phyloP scores from a whole-genome alignment of 352 stramenopile genomes.

The Phytophthora chlamydospora region DNA sequence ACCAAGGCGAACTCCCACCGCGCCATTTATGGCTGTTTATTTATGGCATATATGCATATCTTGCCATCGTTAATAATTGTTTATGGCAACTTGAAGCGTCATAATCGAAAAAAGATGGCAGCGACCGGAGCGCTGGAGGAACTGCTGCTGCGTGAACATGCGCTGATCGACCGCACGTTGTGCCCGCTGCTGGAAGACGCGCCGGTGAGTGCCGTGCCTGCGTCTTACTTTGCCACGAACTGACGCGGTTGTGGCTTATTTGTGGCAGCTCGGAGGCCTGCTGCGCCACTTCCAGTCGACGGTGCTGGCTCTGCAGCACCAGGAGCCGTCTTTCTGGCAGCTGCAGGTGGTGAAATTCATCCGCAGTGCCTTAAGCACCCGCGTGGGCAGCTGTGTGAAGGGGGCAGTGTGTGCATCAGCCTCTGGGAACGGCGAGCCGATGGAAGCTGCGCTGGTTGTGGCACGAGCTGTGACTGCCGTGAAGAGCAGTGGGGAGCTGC shows the following conservation, averaged over 20 bases:
- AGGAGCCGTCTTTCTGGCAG: constrained; percentile 66
- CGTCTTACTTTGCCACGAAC: too few relatives aligned
- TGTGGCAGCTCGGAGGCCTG: constrained; percentile 35
- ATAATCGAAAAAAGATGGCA: constrained; percentile 14
- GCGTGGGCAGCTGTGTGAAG: constrained; percentile 11
- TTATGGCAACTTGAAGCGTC: constrained; percentile 17
- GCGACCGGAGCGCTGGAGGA: constrained; percentile 44
- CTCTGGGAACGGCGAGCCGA: not conserved
- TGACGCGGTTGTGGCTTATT: not conserved
- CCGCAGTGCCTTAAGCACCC: constrained; percentile 24
- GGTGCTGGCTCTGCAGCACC: constrained; percentile 31
- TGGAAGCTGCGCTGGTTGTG: constrained; percentile 18
- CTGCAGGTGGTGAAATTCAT: constrained; percentile 53
- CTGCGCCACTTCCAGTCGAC: constrained; percentile 41
- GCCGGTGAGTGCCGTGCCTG: constrained; percentile 23
- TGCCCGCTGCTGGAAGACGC: constrained; percentile 40
- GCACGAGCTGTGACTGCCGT: constrained; percentile 5
- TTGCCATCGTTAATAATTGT: not conserved
- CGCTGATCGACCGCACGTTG: constrained; percentile 44
- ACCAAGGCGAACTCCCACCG: constrained; percentile 32
- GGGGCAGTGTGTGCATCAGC: constrained; percentile 4
- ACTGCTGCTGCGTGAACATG: constrained; percentile 51
- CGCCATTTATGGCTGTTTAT: constrained; percentile 11
- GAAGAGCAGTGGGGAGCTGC: constrained; percentile 14
- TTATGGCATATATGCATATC: not conserved